Base-by-base conservation (phyloP, 257 asterid genomes). In the Phtheirospermum japonicum region DNA sequence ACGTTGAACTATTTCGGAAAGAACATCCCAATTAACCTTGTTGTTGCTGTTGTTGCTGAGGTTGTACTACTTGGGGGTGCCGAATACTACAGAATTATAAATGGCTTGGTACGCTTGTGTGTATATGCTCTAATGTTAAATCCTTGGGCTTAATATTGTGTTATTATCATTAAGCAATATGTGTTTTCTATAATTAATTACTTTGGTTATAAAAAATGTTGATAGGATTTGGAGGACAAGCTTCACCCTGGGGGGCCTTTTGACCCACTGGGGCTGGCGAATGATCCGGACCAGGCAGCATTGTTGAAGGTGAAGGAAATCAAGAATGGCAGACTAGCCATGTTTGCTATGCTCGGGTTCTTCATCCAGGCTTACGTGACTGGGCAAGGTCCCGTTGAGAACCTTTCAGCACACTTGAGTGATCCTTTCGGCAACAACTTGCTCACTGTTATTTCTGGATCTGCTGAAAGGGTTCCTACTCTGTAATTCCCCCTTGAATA, bases 181-280 rank as follows among this genome's bases (percentile, higher is more conserved):
- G n/a, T n/a, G n/a, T n/a, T n/a, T n/a, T n/a, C n/a, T n/a, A n/a
- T n/a, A n/a, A n/a, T n/a, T n/a, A n/a, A n/a, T n/a, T n/a, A n/a
- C n/a, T 23, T 23, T 23, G 28, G 28, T 23, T 23, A 23, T 23
- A 23, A 1, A 1, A 3, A 33, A 10, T 16, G 16, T 36, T 4
- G 61, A 48, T 45, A 90, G 98, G 84, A 91, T 50, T 64, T 91
- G 61, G 98, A 91, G 80, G 95, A 91, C 95, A 88, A 77, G 84
- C 92, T 91, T 72, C 96, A 91, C 81, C 96, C 98, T 0, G 96
- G 98, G 32, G 98, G 98, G 54, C 98, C 96, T 9, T 91, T 91
- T 50, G 98, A 91, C 34, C 98, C 98, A 0, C 20, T 91, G 82
- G 96, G 95, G 34, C 82, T 91, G 3, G 96, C 98, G 8, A 72